phyloP scores from a whole-genome alignment of 148 eudicot species.

The Suaeda aralocaspica region DNA sequence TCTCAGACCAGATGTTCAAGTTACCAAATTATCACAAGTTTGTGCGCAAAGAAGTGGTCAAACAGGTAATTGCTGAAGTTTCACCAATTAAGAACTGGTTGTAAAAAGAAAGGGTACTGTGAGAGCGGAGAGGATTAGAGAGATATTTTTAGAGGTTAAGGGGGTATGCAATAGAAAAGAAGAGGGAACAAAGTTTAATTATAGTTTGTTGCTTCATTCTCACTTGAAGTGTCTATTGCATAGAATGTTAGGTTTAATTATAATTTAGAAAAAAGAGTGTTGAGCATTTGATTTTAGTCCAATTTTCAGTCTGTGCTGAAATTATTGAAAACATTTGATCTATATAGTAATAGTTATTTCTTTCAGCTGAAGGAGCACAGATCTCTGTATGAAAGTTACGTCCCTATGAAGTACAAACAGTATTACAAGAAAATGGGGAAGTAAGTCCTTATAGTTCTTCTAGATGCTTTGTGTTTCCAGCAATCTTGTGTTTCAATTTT shows the following conservation, averaged over 20 bases:
- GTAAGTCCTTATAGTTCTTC: conserved; percentile 37
- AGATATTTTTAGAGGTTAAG: too few species aligned
- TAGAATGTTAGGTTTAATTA: neutral
- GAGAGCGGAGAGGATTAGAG: neutral
- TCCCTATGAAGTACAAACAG: conserved; percentile 87
- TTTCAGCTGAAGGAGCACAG: conserved; percentile 64
- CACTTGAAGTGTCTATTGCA: neutral
- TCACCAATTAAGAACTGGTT: neutral
- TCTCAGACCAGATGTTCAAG: conserved; percentile 82
- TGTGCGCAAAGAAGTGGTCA: conserved; percentile 76
- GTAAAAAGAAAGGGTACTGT: neutral
- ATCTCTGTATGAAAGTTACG: conserved; percentile 69
- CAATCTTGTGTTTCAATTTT: conserved; percentile 3
- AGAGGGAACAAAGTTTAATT: neutral
- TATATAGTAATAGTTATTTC: conserved; percentile 17
- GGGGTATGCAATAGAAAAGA: neutral
- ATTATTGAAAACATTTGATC: too few species aligned
- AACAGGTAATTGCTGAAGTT: conserved; percentile 57
- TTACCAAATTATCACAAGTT: conserved; percentile 78
- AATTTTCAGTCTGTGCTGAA: conserved; percentile 6
- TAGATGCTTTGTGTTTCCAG: conserved; percentile 1
- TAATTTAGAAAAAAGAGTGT: neutral
- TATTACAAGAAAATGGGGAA: conserved; percentile 91
- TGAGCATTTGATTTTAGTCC: neutral
- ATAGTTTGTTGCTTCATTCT: neutral